Evolutionary conservation across 129 eudicot species (phyloP).

Genomic region (Rutidosis leptorrhynchoides): DNA sequence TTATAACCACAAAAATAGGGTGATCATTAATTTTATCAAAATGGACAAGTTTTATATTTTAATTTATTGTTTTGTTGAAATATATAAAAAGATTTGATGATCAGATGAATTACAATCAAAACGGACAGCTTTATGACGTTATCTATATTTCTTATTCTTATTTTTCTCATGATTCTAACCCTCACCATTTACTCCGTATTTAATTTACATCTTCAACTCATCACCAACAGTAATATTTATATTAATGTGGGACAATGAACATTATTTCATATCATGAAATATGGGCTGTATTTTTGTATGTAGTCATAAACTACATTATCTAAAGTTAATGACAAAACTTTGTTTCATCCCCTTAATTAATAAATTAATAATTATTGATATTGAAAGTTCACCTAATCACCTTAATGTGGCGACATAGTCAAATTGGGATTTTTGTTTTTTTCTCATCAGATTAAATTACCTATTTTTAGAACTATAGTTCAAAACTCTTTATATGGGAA

Average conservation of each 20-base stretch:
- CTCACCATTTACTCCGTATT: too few relatives aligned
- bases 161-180: background rate
- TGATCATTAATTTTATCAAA: slow-evolving; percentile 8
- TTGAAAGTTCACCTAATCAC: slow-evolving; percentile 17
- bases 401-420: slow-evolving; percentile 15
- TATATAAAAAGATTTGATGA: too few relatives aligned
- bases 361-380: slow-evolving; percentile 9
- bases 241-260: background rate
- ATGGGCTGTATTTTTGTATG: background rate
- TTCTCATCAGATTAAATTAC: background rate
- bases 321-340: background rate
- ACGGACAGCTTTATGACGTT: background rate
- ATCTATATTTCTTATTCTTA: background rate
- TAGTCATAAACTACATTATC: background rate
- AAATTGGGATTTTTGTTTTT: slow-evolving; percentile 22
- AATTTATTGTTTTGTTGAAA: too few relatives aligned
- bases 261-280: too few relatives aligned
- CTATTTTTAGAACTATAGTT: slow-evolving; percentile 3
- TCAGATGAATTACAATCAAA: too few relatives aligned
- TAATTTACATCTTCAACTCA: background rate
- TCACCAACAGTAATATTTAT: background rate
- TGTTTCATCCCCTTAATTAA: background rate
- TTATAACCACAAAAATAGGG: slow-evolving; percentile 6
- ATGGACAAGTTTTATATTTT: background rate
- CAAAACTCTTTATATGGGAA: slow-evolving; percentile 15